Evolutionary conservation across 257 asterid species (phyloP).

Genomic region (Salvia hispanica): DNA sequence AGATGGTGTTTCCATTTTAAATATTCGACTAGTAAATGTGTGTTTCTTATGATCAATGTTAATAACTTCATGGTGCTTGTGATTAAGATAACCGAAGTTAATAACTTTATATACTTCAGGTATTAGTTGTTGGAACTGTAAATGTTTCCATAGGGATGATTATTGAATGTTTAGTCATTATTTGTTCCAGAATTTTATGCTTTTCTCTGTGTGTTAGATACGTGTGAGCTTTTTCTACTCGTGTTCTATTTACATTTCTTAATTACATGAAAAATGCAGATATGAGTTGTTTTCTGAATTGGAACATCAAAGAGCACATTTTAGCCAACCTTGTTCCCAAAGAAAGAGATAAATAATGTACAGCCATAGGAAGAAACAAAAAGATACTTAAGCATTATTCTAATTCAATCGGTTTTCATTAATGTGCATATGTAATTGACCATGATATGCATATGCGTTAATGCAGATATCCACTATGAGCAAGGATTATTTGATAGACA

Average conservation of each 20-base stretch:
- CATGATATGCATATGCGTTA: neutral
- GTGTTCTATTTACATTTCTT: conserved; percentile 1
- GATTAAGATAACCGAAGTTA: neutral
- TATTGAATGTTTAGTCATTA: neutral
- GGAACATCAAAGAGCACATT: neutral
- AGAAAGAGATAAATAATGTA: neutral
- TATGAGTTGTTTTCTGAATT: neutral
- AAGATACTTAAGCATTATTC: neutral
- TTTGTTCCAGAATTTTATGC: neutral
- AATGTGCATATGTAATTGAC: neutral
- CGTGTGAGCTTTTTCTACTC: neutral
- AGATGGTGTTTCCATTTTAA: neutral
- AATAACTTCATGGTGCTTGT: neutral
- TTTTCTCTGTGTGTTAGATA: neutral
- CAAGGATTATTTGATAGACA: conserved; percentile 76
- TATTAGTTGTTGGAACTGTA: neutral
- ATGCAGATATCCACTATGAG: conserved; percentile 70
- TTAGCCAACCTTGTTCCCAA: neutral
- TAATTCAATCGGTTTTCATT: neutral
- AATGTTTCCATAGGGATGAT: neutral
- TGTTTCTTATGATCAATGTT: neutral
- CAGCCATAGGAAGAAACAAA: neutral
- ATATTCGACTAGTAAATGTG: neutral
- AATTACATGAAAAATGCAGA: neutral
- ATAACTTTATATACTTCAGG: conserved; percentile 2